phyloP scores from a whole-genome alignment of 2,329 filamentous ascomycete species.

The Knufia petricola region DNA sequence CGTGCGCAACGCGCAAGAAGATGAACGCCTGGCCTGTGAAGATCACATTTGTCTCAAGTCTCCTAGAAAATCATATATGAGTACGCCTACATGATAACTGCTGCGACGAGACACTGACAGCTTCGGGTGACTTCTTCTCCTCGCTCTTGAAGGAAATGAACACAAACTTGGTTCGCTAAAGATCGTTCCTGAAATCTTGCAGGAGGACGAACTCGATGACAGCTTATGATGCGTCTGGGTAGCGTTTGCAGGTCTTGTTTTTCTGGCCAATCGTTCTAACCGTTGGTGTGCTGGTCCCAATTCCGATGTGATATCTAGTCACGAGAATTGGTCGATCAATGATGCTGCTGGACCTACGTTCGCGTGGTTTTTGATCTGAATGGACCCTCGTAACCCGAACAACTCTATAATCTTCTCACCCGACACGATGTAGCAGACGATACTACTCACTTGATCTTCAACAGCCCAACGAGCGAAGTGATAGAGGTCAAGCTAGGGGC shows the following conservation, averaged over 20 bases:
- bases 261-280: background rate
- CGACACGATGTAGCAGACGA: slow-evolving; percentile 10
- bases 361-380: slow-evolving; percentile 18
- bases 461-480: slow-evolving; percentile 12
- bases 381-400: slow-evolving; percentile 12
- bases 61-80: slow-evolving; percentile 42
- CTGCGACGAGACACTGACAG: slow-evolving; percentile 31
- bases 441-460: slow-evolving; percentile 9
- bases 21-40: slow-evolving; percentile 37
- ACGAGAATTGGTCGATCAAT: background rate
- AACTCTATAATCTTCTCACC: slow-evolving; percentile 9
- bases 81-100: slow-evolving; percentile 40
- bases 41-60: slow-evolving; percentile 37
- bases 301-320: background rate
- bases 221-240: too few relatives aligned
- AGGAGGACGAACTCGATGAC: too few relatives aligned
- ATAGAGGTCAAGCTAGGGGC: slow-evolving; percentile 17
- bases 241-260: too few relatives aligned
- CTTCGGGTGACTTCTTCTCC: slow-evolving; percentile 29
- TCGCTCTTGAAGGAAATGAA: slow-evolving; percentile 27
- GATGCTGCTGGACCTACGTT: slow-evolving; percentile 10
- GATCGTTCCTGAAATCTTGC: too few relatives aligned
- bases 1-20: slow-evolving; percentile 32
- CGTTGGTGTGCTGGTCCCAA: background rate
- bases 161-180: background rate